These are phyloP conservation scores for Candida coquimbonensis DNA, from an alignment of 805 yeast species.

Conservation along the genomic window DNA sequence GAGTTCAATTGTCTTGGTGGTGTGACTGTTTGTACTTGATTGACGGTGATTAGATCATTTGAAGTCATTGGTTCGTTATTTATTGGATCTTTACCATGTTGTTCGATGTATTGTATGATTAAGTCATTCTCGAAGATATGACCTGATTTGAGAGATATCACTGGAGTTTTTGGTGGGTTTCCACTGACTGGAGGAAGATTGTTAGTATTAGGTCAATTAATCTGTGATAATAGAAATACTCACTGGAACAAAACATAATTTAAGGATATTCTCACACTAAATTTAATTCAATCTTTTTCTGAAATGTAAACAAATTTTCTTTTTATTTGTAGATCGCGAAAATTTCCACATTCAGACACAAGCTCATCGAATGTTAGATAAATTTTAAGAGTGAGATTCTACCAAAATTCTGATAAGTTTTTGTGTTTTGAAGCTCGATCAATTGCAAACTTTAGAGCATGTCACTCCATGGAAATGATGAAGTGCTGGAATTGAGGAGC, in stretches of 20 bases:
- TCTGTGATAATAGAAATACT: background rate
- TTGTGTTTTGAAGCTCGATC: too few species aligned
- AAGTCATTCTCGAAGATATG: constrained; percentile 60
- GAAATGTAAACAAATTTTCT: background rate
- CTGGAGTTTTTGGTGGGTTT: constrained; percentile 61
- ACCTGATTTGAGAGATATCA: constrained; percentile 66
- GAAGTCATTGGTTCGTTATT: constrained; percentile 50
- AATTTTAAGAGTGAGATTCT: background rate
- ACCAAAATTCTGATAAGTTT: too few species aligned
- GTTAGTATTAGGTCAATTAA: background rate
- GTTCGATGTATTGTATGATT: constrained; percentile 53
- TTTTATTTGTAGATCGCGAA: background rate
- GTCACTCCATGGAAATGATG: too few species aligned
- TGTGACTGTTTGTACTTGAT: constrained; percentile 23
- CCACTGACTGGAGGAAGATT: constrained; percentile 47
- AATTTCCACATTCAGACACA: background rate
- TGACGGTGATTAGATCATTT: constrained; percentile 50
- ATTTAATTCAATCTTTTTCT: background rate
- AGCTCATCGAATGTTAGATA: background rate
- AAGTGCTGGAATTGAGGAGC: too few species aligned
- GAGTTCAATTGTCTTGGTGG: constrained; percentile 45
- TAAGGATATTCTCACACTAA: background rate
- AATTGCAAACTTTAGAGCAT: too few species aligned
- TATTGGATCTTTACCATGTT: constrained; percentile 72
- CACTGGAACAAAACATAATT: constrained; percentile 9